Conservation (phyloP, 2,329 filamentous ascomycete genomes). For the Chrysoporthe austroafricana region DNA sequence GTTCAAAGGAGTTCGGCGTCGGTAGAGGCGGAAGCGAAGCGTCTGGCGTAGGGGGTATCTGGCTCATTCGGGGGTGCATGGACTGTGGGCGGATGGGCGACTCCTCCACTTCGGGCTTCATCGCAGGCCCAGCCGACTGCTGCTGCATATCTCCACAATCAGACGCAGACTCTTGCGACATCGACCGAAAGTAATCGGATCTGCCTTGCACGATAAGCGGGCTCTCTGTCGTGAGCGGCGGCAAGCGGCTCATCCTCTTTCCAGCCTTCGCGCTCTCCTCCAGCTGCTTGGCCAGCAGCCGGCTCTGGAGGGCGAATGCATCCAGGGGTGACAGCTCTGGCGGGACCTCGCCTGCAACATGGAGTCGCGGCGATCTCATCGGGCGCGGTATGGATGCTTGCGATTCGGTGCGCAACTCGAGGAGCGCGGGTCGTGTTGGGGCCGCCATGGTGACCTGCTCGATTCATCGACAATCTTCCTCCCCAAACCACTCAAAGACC, state of each 20-base stretch:
- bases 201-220: conserved; percentile 76
- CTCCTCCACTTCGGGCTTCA: conserved; percentile 62
- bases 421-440: conserved; percentile 55
- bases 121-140: conserved; percentile 48
- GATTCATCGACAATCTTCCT: conserved; percentile 23
- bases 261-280: conserved; percentile 77
- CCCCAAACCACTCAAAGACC: neutral
- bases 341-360: conserved; percentile 79
- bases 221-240: conserved; percentile 80
- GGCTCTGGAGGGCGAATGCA: conserved; percentile 90
- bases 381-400: conserved; percentile 58
- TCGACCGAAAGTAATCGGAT: conserved; percentile 79
- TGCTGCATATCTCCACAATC: conserved; percentile 48
- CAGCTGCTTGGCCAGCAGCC: conserved; percentile 83
- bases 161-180: conserved; percentile 65
- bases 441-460: conserved; percentile 48
- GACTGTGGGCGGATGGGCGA: conserved; percentile 66
- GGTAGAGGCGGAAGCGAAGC: conserved; percentile 49
- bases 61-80: conserved; percentile 76
- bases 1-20: conserved; percentile 45
- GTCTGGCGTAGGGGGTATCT: conserved; percentile 57
- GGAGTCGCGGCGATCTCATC: conserved; percentile 73
- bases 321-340: conserved; percentile 93
- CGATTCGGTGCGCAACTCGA: conserved; percentile 64
- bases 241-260: conserved; percentile 81